phyloP scores from a whole-genome alignment of 371 early-diverging fungal genomes.

The Mucor plumbeus region DNA sequence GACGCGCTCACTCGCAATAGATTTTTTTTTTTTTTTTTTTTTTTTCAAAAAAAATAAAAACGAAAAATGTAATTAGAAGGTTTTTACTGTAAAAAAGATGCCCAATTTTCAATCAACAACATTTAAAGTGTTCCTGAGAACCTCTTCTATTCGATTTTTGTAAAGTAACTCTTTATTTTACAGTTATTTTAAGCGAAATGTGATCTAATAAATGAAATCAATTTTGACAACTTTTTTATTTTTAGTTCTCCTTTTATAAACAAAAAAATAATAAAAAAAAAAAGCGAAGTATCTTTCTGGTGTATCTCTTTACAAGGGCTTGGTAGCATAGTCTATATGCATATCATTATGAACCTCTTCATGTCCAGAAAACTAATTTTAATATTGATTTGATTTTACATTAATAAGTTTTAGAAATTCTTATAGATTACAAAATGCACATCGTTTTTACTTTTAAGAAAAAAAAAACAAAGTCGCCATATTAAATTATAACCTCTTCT shows the following conservation, averaged over 20 bases:
- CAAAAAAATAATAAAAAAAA: not conserved
- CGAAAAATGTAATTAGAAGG: conserved; percentile 1
- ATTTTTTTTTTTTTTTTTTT: conserved; percentile 6
- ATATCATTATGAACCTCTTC: not conserved
- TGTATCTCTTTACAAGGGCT: not conserved
- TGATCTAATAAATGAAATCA: not conserved
- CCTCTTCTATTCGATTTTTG: not conserved
- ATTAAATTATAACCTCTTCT: not conserved
- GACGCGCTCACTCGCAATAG: conserved; percentile 5
- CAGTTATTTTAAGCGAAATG: not conserved
- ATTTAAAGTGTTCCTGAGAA: not conserved
- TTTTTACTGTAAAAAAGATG: not conserved
- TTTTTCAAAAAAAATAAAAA: not conserved
- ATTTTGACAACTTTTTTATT: not conserved
- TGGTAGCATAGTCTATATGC: not conserved
- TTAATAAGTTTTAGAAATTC: not conserved
- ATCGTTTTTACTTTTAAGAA: not conserved
- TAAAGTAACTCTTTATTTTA: not conserved
- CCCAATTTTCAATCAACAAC: not conserved
- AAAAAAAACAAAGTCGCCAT: conserved; percentile 5
- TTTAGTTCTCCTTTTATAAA: not conserved
- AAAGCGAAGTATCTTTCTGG: not conserved
- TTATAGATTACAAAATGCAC: not conserved
- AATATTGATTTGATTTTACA: not conserved
- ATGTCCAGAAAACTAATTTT: not conserved